Conservation (phyloP, 2,329 filamentous ascomycete genomes). For the Cladosporium phlei region DNA sequence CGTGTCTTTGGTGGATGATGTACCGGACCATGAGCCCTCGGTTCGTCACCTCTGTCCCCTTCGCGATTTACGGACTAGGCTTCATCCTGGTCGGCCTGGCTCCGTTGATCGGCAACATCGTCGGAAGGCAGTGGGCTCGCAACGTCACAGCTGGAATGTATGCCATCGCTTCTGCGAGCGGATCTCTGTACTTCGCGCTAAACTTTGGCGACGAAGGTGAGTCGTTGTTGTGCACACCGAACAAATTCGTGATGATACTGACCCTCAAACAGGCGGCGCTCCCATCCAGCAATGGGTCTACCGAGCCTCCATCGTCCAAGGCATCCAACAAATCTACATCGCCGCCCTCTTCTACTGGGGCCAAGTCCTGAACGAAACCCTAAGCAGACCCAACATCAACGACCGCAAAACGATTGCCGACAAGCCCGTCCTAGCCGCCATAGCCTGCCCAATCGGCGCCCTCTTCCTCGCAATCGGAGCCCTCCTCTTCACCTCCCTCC, state of each 20-base stretch:
- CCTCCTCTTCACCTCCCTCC: slow-evolving; percentile 55
- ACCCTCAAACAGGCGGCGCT: slow-evolving; percentile 37
- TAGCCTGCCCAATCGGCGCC: slow-evolving; percentile 53
- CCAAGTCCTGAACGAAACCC: slow-evolving; percentile 41
- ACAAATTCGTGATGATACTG: neutral
- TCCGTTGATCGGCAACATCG: slow-evolving; percentile 43
- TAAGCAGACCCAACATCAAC: slow-evolving; percentile 34
- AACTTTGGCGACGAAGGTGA: slow-evolving; percentile 48
- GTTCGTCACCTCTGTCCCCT: slow-evolving; percentile 54
- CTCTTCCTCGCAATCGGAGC: slow-evolving; percentile 52
- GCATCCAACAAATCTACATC: slow-evolving; percentile 61
- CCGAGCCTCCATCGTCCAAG: slow-evolving; percentile 60
- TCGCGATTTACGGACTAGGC: slow-evolving; percentile 56
- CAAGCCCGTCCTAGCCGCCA: slow-evolving; percentile 33
- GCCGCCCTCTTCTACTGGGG: slow-evolving; percentile 66
- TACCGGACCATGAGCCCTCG: slow-evolving; percentile 47
- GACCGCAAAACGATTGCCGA: neutral
- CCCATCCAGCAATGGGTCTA: slow-evolving; percentile 60
- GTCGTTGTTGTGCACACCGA: neutral
- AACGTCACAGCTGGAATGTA: slow-evolving; percentile 58
- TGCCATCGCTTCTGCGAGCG: slow-evolving; percentile 56
- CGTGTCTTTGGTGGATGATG: slow-evolving; percentile 56
- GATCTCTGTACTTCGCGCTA: slow-evolving; percentile 60
- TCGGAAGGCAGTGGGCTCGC: slow-evolving; percentile 49
- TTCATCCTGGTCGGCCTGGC: slow-evolving; percentile 58